phyloP scores from a whole-genome alignment of 2,329 filamentous ascomycete species.

The Chrysoporthe deuterocubensis region DNA sequence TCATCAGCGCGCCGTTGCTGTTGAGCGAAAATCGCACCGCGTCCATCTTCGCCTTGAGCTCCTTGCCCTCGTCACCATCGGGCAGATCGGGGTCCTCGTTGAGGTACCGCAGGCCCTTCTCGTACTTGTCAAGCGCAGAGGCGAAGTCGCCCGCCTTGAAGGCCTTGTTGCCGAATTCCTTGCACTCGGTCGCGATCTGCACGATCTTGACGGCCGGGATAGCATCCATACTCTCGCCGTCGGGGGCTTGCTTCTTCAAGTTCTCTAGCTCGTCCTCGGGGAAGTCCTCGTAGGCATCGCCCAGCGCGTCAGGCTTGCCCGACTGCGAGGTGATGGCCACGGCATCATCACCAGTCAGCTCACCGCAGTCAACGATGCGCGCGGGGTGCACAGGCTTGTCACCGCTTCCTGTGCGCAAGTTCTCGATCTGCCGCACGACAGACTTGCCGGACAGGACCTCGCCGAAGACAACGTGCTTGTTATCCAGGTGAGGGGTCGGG shows the following conservation, averaged over 20 bases:
- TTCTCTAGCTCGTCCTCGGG: conserved; percentile 75
- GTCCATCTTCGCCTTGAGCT: conserved; percentile 69
- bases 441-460: conserved; percentile 93
- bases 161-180: conserved; percentile 88
- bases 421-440: conserved; percentile 87
- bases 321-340: conserved; percentile 69
- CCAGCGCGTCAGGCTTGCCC: conserved; percentile 76
- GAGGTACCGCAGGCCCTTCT: conserved; percentile 88
- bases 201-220: conserved; percentile 71
- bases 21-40: conserved; percentile 83
- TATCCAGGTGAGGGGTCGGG: conserved; percentile 89
- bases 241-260: conserved; percentile 22
- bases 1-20: conserved; percentile 85
- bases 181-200: conserved; percentile 82
- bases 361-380: conserved; percentile 80
- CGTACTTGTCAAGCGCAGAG: conserved; percentile 85
- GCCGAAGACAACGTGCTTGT: conserved; percentile 97
- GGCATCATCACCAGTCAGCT: conserved; percentile 63
- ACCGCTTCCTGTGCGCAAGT: conserved; percentile 70
- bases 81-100: conserved; percentile 82
- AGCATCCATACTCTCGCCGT: conserved; percentile 50
- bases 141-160: conserved; percentile 79
- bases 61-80: conserved; percentile 45
- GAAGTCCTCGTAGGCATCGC: conserved; percentile 94
- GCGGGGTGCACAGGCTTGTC: conserved; percentile 81